Evolutionary conservation across 1,139 yeast species (phyloP), one percentile per base, ranked within the genome.

Genomic region (Suhomyces bokatorum): DNA sequence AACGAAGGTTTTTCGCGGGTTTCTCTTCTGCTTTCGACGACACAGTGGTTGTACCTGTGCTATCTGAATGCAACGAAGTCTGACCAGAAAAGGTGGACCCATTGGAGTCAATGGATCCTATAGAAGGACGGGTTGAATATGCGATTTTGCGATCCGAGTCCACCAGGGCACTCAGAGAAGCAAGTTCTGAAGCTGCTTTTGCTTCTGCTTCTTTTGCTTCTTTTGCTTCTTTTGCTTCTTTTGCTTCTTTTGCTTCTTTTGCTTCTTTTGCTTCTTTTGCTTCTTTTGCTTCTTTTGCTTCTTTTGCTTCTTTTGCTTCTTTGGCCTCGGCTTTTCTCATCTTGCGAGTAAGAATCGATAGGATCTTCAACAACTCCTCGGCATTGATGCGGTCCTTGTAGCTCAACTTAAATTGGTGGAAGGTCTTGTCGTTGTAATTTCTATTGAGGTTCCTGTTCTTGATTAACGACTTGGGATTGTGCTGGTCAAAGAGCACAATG

Each of bases 351-450:
- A 66, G 49, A 10, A 47, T 46, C 1, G 62, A 53, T 15, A 67
- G 42, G 4, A 64, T 55, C 10, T 41, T 32, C 27, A 69, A 46
- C 14, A 71, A 50, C 37, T 66, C 66, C 20, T 59, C 58, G 26
- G 65, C 54, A 35, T 63, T 59, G 13, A 55, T 43, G 45, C 60
- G 59, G 49, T 71, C 70, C 32, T 64, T 61, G 57, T 62, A 69
- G 12, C 63, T 56, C 9, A 69, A 47, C 39, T 48, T 54, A 50
- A 64, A 62, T 38, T 59, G 63, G 17, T 59, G 54, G 14, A 65
- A 53, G 1, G 63, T 57, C 40, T 58, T 62, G 49, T 70, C 73
- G 17, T 52, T 51, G 37, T 52, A 51, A 11, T 35, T 12, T 9
- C 41, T 42, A 7, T 39, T 33, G 16, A 52, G 42, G 12, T 35